Evolutionary conservation across 2,329 filamentous ascomycete genomes (phyloP).

Genomic region (Elsinoe fawcettii): DNA sequence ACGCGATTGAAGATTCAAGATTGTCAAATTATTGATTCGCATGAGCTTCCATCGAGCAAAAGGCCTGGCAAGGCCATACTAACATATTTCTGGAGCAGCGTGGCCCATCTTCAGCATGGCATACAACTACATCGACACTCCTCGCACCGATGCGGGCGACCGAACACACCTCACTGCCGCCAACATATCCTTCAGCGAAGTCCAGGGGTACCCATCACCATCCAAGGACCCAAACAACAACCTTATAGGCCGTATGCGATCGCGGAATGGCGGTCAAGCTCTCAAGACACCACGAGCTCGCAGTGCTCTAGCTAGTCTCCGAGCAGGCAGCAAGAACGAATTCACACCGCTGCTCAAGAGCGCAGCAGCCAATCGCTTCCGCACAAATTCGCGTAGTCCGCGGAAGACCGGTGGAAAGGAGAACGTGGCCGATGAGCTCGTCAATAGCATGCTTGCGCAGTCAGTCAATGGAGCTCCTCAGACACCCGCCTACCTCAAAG

Average conservation of each 20-base stretch:
- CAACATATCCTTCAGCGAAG: constrained; percentile 77
- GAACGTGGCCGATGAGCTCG: constrained; percentile 18
- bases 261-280: constrained; percentile 49
- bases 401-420: constrained; percentile 20
- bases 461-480: constrained; percentile 42
- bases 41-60: constrained; percentile 1
- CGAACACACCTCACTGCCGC: constrained; percentile 57
- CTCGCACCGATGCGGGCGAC: constrained; percentile 76
- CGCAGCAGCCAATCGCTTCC: constrained; percentile 61
- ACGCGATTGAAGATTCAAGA: constrained; percentile 10
- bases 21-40: constrained; percentile 10
- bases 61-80: constrained; percentile 12
- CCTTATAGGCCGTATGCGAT: constrained; percentile 65
- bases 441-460: constrained; percentile 28
- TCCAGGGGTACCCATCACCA: constrained; percentile 78
- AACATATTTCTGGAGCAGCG: background rate
- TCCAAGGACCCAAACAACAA: constrained; percentile 60
- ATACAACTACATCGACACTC: constrained; percentile 62
- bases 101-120: constrained; percentile 31
- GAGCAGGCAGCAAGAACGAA: constrained; percentile 55
- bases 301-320: constrained; percentile 61
- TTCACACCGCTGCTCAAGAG: constrained; percentile 91
- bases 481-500: constrained; percentile 61
- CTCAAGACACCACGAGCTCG: constrained; percentile 69
- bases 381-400: constrained; percentile 20